Evolutionary conservation across 2,329 filamentous ascomycete genomes (phyloP).

Genomic region (Colletotrichum australisinense): DNA sequence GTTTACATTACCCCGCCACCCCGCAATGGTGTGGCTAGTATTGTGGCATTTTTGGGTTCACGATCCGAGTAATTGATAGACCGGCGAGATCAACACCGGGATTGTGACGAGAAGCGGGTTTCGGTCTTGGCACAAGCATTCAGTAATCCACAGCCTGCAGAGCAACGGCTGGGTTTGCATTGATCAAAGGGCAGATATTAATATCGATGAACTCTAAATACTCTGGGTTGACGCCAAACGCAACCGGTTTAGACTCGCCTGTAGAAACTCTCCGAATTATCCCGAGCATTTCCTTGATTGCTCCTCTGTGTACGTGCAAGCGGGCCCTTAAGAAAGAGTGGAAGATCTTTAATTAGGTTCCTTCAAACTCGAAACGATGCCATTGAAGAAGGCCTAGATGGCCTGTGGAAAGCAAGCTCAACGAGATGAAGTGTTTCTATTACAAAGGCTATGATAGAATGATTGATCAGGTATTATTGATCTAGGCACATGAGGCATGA

Average conservation of each 20-base stretch:
- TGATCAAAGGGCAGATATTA: neutral
- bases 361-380: neutral
- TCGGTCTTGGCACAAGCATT: neutral
- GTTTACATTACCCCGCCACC: neutral
- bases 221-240: neutral
- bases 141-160: neutral
- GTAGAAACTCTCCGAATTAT: neutral
- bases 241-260: neutral
- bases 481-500: neutral
- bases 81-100: neutral
- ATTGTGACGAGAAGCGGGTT: neutral
- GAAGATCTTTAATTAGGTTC: neutral
- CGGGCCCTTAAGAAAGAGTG: neutral
- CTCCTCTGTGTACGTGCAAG: neutral
- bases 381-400: neutral
- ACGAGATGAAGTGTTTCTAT: neutral
- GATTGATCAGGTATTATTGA: neutral
- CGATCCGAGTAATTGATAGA: neutral
- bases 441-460: neutral
- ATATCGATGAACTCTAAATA: neutral
- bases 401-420: neutral
- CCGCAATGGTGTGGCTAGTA: neutral
- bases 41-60: neutral
- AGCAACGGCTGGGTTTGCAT: neutral
- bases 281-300: neutral